Evolutionary conservation across 1,284 basidiomycete species (phyloP).

Genomic region (Cutaneotrichosporon sp.): DNA sequence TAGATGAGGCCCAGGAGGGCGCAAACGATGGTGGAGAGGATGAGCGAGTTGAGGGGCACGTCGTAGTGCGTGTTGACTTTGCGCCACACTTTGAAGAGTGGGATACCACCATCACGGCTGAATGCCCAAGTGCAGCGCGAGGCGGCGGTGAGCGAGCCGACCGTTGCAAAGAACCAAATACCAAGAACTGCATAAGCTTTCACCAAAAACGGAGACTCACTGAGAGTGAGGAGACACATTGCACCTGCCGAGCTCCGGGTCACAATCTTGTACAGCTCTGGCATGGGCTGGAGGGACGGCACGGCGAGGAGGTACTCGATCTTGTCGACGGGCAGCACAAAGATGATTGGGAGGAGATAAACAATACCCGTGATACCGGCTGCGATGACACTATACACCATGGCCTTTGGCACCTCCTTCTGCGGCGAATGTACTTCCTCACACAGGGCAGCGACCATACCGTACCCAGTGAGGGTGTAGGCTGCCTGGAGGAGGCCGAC

Average conservation of each 20-base stretch:
- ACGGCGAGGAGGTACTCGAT: slow-evolving; percentile 50
- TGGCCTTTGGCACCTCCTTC: slow-evolving; percentile 50
- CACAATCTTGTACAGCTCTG: slow-evolving; percentile 54
- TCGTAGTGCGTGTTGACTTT: slow-evolving; percentile 47
- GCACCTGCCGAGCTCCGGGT: slow-evolving; percentile 53
- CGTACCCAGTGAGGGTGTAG: slow-evolving; percentile 51
- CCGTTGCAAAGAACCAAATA: slow-evolving; percentile 55
- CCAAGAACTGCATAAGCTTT: slow-evolving; percentile 45
- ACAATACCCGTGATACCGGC: slow-evolving; percentile 55
- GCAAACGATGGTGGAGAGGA: slow-evolving; percentile 51
- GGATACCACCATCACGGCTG: slow-evolving; percentile 54
- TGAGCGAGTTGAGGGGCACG: slow-evolving; percentile 52
- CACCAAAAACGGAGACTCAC: slow-evolving; percentile 21
- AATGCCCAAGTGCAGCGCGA: slow-evolving; percentile 38
- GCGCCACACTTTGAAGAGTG: slow-evolving; percentile 45
- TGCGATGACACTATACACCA: slow-evolving; percentile 54
- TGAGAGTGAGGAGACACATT: slow-evolving; percentile 55
- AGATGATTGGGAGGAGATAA: slow-evolving; percentile 55
- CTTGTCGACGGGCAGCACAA: slow-evolving; percentile 47
- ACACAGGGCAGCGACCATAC: slow-evolving; percentile 53
- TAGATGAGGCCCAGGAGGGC: slow-evolving; percentile 54
- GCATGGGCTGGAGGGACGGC: slow-evolving; percentile 55
- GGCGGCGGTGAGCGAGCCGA: slow-evolving; percentile 53
- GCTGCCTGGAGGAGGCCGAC: slow-evolving; percentile 40
- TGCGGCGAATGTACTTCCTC: slow-evolving; percentile 54